A percentile compares a stretch with the other conserved stretches of the same genome.
Evolutionary conservation across 192 early-diverging fungal genomes (phyloP).

Genomic region (Coemansia sp.): DNA sequence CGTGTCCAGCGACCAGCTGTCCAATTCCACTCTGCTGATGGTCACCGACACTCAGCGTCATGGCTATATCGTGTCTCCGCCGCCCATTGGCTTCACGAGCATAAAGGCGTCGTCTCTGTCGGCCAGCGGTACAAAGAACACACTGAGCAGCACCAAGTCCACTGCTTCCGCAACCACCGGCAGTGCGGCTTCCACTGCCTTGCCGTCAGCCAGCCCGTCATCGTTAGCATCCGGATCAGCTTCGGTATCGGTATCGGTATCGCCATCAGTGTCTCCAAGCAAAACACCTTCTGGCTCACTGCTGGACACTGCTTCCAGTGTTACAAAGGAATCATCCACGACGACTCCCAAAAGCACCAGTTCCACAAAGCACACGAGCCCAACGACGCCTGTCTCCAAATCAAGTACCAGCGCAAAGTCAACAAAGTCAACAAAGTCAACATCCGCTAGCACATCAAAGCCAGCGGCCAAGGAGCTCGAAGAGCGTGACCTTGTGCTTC

Average conservation of each 20-base stretch:
- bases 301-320: conserved; percentile 2
- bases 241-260: not conserved
- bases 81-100: conserved; percentile 2
- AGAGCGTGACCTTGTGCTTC: conserved; percentile 3
- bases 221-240: too few relatives aligned
- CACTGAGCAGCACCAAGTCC: not conserved
- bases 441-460: not conserved
- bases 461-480: not conserved
- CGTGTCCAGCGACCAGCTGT: conserved; percentile 6
- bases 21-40: conserved; percentile 44
- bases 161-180: not conserved
- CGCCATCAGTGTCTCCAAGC: not conserved
- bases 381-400: not conserved
- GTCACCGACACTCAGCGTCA: conserved; percentile 19
- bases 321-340: conserved; percentile 2
- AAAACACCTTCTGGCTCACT: not conserved
- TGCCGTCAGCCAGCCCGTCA: conserved; percentile 1
- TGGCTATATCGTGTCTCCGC: not conserved
- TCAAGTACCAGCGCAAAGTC: not conserved
- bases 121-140: not conserved
- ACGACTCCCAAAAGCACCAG: not conserved
- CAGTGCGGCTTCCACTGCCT: not conserved
- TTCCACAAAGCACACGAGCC: conserved; percentile 3
- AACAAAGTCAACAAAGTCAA: conserved; percentile 8
- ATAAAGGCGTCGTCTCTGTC: not conserved